These are phyloP conservation scores for Arachnopeziza araneosa DNA, from an alignment of 2,329 filamentous ascomycete species.

Conservation along the genomic window DNA sequence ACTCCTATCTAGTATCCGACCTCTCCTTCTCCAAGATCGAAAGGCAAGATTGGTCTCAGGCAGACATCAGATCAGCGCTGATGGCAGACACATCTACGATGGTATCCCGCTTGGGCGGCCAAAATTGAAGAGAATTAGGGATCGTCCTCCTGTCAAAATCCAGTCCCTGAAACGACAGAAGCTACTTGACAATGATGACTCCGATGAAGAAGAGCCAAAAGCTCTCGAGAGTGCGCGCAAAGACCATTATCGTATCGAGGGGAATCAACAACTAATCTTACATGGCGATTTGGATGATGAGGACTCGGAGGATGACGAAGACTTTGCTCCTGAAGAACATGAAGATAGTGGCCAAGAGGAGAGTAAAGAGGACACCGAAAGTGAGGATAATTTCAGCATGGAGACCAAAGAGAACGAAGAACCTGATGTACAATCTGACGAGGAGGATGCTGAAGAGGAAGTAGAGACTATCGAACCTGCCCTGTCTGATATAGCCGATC, in stretches of 20 bases:
- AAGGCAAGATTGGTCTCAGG: constrained; percentile 68
- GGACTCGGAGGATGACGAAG: constrained; percentile 27
- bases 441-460: background rate
- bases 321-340: constrained; percentile 23
- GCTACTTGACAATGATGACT: constrained; percentile 39
- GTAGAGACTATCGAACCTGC: constrained; percentile 9
- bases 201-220: constrained; percentile 30
- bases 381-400: background rate
- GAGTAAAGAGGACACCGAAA: constrained; percentile 11
- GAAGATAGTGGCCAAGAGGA: constrained; percentile 26
- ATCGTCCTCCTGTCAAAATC: constrained; percentile 63
- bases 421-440: background rate
- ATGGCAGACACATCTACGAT: constrained; percentile 78
- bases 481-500: constrained; percentile 16
- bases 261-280: constrained; percentile 16
- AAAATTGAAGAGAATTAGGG: constrained; percentile 52
- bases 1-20: constrained; percentile 58
- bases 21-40: constrained; percentile 69
- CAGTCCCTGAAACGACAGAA: constrained; percentile 67
- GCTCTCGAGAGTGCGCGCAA: constrained; percentile 22
- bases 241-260: constrained; percentile 27
- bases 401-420: background rate
- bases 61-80: constrained; percentile 71
- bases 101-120: constrained; percentile 79
- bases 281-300: constrained; percentile 34